Evolutionary conservation across 2,329 filamentous ascomycete species (phyloP), one percentile per base, ranked within the genome.

Genomic region (Sporothrix pallida): DNA sequence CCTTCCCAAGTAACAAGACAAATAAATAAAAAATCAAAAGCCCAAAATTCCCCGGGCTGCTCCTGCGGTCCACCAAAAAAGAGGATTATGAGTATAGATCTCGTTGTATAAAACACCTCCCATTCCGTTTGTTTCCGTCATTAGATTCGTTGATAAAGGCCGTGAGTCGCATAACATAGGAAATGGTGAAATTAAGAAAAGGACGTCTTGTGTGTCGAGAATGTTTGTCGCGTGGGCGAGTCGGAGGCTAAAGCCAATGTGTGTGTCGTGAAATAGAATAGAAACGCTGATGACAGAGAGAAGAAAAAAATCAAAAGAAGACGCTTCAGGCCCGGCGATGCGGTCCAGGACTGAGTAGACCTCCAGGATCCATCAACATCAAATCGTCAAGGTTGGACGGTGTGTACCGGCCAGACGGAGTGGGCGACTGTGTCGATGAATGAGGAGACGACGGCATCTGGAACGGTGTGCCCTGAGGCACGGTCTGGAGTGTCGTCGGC

Each of bases 401-500:
- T 3, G 20, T 31, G 2, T 60, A 60, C 10, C 17, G 48, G 2
- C 44, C 10, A 0, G 70, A 26, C 3, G 15, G 44, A 0, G 17
- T 48, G 5, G 20, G 46, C 2, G 71, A 54, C 1, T 52, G 10
- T 9, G 72, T 23, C 7, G 72, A 67, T 4, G 67, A 44, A 12
- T 56, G 54, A 9, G 70, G 23, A 20, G 70, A 48, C 23, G 67
- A 37, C 42, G 73, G 56, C 48, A 26, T 56, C 42, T 67, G 70
- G 6, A 58, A 60, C 1, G 62, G 60, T 17, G 73, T 58, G 26
- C 74, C 76, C n/a, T 75, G 85, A 1, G 82, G 82, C 75, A 87
- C 86, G 2, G 85, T 79, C 65, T 86, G 82, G 44, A 87, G 78
- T 75, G 26, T 31, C 75, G 26, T 31, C 23, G 70, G 26, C 2